Base-by-base conservation (phyloP, 495 filamentous ascomycete genomes). In the Neurospora terricola region DNA sequence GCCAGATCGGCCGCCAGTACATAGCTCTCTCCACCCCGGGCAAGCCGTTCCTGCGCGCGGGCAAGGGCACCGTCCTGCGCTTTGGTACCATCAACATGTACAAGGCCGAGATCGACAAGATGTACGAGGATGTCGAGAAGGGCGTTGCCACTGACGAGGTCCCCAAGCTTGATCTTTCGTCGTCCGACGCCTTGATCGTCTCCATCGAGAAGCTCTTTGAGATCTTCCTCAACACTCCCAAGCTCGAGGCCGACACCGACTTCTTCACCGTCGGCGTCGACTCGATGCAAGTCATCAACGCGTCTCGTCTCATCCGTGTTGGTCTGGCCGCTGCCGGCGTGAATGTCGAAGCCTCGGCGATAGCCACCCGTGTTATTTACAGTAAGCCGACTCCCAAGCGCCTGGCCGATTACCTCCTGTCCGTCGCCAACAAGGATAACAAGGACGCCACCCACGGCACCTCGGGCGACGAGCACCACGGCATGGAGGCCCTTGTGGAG, bases 41-140 rank as follows among this genome's bases (percentile, higher is more conserved):
- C 14, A 89, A 87, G 72, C 88, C 88, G 0, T 87, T 91, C 74
- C 76, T 82, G 3, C 78, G 85, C 6, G 84, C 89, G 5, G 82
- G 82, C 0, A 91, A 92, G 78, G 89, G 88, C 0, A 88, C 86
- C 2, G 79, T 89, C 3, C 83, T 87, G 76, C 82, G 88, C 8
- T 79, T 80, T 9, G 72, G 75, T 12, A 86, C 86, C 1, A 48
- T 86, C 1, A 81, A 82, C 54, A 74, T 86, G 69, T 91, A 90
- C 75, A 75, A 81, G 45, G 77, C 83, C 5, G 87, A 89, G 73
- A 87, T 91, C 70, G 82, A 88, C 37, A 75, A 78, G 11, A 75
- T 89, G 7, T 90, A 88, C 70, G 70, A 78, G 36, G 69, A 74
- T 0, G 80, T 70, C 11, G 54, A 66, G 54, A 36, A 66, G 27